phyloP scores from a whole-genome alignment of 202 grass and related monocot genomes.

The Setaria italica region DNA sequence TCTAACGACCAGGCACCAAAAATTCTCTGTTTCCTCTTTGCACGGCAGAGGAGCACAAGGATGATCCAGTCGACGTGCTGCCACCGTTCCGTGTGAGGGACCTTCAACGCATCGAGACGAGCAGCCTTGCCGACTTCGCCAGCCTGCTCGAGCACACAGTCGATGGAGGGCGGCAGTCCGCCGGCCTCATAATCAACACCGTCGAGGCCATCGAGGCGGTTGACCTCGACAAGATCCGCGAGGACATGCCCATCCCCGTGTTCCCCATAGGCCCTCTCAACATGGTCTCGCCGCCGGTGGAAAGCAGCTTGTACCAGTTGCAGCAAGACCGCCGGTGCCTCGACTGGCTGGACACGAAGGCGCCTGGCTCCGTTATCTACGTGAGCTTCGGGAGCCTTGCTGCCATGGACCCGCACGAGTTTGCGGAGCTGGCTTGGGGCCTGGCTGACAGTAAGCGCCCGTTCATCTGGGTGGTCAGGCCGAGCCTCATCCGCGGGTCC shows the following conservation, averaged over 20 bases:
- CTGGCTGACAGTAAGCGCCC: conserved; percentile 32
- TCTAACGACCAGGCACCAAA: background rate
- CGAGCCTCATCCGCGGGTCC: conserved; percentile 11
- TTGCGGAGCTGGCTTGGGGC: conserved; percentile 48
- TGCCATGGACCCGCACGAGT: conserved; percentile 16
- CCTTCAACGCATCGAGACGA: background rate
- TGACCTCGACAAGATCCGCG: conserved; percentile 28
- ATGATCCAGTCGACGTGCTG: conserved; percentile 29
- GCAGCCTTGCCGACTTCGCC: background rate
- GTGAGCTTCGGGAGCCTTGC: conserved; percentile 61
- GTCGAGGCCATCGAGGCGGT: conserved; percentile 42
- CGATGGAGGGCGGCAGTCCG: background rate
- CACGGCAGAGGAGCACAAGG: conserved; percentile 33
- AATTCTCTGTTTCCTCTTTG: background rate
- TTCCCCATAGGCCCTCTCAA: conserved; percentile 55
- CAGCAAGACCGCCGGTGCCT: conserved; percentile 43
- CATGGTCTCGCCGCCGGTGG: conserved; percentile 10
- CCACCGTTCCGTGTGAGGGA: conserved; percentile 49
- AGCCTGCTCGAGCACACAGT: background rate
- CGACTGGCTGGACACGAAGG: conserved; percentile 49
- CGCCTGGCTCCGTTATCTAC: conserved; percentile 44
- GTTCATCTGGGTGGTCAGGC: conserved; percentile 56
- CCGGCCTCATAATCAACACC: conserved; percentile 59
- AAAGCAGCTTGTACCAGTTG: background rate
- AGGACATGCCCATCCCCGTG: conserved; percentile 15